Evolutionary conservation across 1,139 yeast genomes (phyloP).

Genomic region (Taphrina sp.): DNA sequence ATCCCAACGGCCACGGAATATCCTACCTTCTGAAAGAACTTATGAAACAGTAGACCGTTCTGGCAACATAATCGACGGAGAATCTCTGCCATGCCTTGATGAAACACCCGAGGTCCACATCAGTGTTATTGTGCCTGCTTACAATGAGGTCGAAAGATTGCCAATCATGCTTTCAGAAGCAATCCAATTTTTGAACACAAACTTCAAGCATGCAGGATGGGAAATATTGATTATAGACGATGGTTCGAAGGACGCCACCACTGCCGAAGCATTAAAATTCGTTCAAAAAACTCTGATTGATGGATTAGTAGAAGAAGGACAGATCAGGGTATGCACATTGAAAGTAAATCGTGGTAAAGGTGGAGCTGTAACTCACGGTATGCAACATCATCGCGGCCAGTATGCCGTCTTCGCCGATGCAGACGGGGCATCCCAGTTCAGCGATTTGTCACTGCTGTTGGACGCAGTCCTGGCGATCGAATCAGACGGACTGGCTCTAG

Average conservation of each 20-base stretch:
- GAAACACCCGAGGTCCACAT: slow-evolving; percentile 47
- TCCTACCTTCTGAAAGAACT: slow-evolving; percentile 32
- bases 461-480: slow-evolving; percentile 47
- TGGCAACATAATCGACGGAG: slow-evolving; percentile 22
- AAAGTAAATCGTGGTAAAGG: slow-evolving; percentile 88
- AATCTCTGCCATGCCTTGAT: slow-evolving; percentile 21
- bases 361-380: slow-evolving; percentile 95
- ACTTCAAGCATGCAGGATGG: slow-evolving; percentile 46
- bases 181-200: slow-evolving; percentile 53
- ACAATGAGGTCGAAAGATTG: slow-evolving; percentile 75
- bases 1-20: slow-evolving; percentile 37
- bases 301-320: slow-evolving; percentile 56
- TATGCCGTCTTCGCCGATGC: slow-evolving; percentile 91
- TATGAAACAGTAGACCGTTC: slow-evolving; percentile 22
- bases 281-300: slow-evolving; percentile 48
- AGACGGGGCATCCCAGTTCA: slow-evolving; percentile 88
- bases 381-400: slow-evolving; percentile 70
- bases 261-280: slow-evolving; percentile 64
- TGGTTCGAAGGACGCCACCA: slow-evolving; percentile 82
- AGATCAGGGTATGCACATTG: slow-evolving; percentile 66
- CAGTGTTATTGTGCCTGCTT: slow-evolving; percentile 86
- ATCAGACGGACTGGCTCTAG: slow-evolving; percentile 53
- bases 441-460: slow-evolving; percentile 61
- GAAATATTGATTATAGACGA: slow-evolving; percentile 89
- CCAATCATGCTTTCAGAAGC: slow-evolving; percentile 77